These are phyloP conservation scores for Quillaja saponaria DNA, from an alignment of 306 rosid species.

Conservation along the genomic window DNA sequence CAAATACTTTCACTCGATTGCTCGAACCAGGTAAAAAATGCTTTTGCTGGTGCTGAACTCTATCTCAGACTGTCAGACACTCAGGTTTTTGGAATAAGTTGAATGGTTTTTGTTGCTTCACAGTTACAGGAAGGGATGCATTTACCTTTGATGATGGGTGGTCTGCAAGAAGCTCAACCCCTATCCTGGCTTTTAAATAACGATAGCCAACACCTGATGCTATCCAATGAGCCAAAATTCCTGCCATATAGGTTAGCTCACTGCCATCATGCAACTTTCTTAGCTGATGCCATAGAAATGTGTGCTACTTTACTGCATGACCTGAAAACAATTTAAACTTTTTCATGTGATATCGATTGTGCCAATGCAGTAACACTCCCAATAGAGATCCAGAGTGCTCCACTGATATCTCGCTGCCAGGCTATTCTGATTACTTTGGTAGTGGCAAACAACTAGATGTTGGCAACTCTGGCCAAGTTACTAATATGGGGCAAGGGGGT, in stretches of 20 bases:
- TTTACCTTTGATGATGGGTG: conserved; percentile 52
- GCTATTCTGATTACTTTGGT: conserved; percentile 49
- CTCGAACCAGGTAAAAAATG: conserved; percentile 52
- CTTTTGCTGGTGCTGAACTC: neutral
- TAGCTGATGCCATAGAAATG: neutral
- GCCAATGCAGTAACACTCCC: conserved; percentile 33
- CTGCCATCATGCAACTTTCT: conserved; percentile 6
- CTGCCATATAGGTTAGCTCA: conserved; percentile 54
- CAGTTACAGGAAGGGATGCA: conserved; percentile 61
- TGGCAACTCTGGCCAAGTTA: conserved; percentile 51
- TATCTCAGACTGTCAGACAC: neutral
- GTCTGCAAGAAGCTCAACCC: conserved; percentile 64
- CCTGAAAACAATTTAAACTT: neutral
- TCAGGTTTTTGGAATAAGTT: neutral
- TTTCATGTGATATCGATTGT: neutral
- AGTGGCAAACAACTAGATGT: conserved; percentile 44
- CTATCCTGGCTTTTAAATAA: conserved; percentile 60
- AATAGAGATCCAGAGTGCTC: conserved; percentile 60
- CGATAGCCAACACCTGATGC: conserved; percentile 48
- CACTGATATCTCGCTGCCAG: conserved; percentile 47
- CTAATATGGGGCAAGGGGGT: conserved; percentile 47
- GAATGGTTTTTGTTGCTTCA: conserved; percentile 24
- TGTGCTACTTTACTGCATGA: conserved; percentile 1
- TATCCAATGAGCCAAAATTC: conserved; percentile 51
- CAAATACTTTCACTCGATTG: conserved; percentile 54